A percentile compares a stretch with the other conserved stretches of the same genome.
Conservation (phyloP, 148 eudicot genomes). For the Pouteria glomerata region DNA sequence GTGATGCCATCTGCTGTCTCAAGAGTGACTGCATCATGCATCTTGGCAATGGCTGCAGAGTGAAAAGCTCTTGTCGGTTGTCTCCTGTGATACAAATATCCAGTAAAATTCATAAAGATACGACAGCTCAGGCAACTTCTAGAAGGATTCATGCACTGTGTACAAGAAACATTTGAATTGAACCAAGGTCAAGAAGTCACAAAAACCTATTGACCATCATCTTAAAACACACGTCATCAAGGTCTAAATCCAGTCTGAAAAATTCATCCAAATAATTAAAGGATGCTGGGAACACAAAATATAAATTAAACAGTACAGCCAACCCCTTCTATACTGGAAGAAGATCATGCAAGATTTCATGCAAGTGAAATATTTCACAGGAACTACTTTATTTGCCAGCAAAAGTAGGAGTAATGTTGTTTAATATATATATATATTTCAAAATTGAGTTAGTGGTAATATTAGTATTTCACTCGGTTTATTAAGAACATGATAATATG, state of each 20-base stretch:
- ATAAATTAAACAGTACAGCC: not conserved
- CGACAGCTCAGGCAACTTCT: not conserved
- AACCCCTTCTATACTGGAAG: not conserved
- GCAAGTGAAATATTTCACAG: not conserved
- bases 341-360: not conserved
- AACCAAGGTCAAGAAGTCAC: not conserved
- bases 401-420: not conserved
- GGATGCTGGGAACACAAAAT: not conserved
- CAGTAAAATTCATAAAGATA: not conserved
- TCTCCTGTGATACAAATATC: slow-evolving; percentile 20
- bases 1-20: slow-evolving; percentile 55
- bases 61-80: slow-evolving; percentile 24
- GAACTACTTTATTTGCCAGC: not conserved
- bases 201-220: not conserved
- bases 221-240: not conserved
- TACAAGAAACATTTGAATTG: not conserved
- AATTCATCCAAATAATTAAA: not conserved
- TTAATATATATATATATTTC: too few relatives aligned
- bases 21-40: slow-evolving; percentile 46
- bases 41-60: slow-evolving; percentile 45
- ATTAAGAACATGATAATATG: not conserved
- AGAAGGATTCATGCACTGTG: not conserved
- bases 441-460: not conserved
- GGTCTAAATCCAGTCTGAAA: not conserved
- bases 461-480: not conserved